These are phyloP conservation scores for Cystobasidium tubakii DNA, from an alignment of 768 basidiomycete genomes.

Conservation along the genomic window DNA sequence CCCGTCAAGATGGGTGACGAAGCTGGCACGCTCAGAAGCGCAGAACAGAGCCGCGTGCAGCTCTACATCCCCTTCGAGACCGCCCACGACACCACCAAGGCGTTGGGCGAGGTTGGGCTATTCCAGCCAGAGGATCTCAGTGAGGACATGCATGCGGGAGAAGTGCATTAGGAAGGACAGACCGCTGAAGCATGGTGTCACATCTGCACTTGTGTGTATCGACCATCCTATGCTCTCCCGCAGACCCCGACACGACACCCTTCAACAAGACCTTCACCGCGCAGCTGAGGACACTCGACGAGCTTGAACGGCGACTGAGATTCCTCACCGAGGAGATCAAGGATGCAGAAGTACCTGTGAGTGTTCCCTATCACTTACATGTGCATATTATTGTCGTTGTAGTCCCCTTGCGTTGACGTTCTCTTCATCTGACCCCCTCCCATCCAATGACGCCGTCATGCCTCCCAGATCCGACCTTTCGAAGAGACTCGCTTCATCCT, in stretches of 20 bases:
- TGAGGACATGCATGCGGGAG: slow-evolving; percentile 35
- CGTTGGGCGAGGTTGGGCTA: slow-evolving; percentile 88
- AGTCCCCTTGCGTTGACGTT: neutral
- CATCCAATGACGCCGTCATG: neutral
- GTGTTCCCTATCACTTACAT: neutral
- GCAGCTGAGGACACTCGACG: slow-evolving; percentile 81
- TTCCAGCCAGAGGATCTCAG: slow-evolving; percentile 96
- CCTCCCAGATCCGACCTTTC: slow-evolving; percentile 65
- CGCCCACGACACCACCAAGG: slow-evolving; percentile 90
- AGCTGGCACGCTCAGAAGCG: neutral
- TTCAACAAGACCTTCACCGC: slow-evolving; percentile 98
- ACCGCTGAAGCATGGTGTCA: neutral
- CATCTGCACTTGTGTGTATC: neutral
- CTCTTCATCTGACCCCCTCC: neutral
- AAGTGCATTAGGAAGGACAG: neutral
- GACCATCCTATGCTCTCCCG: slow-evolving; percentile 56
- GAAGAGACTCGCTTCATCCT: slow-evolving; percentile 79
- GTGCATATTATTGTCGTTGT: neutral
- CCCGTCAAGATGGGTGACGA: neutral
- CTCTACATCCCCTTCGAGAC: slow-evolving; percentile 95
- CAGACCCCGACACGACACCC: slow-evolving; percentile 83
- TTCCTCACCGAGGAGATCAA: slow-evolving; percentile 82
- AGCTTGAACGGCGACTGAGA: slow-evolving; percentile 88
- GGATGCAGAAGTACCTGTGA: slow-evolving; percentile 61
- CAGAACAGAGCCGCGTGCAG: slow-evolving; percentile 49